Evolutionary conservation across 108 stramenopile genomes (phyloP), one percentile per base, ranked within the genome.

Genomic region (Nitzschia sp.): DNA sequence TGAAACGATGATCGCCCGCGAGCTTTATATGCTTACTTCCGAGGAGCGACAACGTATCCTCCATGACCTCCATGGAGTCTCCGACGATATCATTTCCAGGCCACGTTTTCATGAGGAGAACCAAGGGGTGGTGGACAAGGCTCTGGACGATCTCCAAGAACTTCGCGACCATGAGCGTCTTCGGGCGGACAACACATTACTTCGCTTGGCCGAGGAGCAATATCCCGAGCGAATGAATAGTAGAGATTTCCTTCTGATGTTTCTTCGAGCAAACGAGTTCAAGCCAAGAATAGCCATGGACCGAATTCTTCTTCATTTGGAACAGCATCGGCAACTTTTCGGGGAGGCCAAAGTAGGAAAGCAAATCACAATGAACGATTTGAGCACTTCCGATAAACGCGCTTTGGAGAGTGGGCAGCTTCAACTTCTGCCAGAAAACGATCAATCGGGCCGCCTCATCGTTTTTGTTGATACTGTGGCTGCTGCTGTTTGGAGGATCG

Each of bases 21-120:
- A n/a, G n/a, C n/a, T n/a, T n/a, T n/a, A n/a, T n/a, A n/a, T n/a
- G n/a, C n/a, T n/a, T n/a, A 33, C 66, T 2, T 31, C 29, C 8
- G 11, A 54, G 21, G 64, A 73, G 35, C 25, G 72, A 15, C 42
- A 73, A 23, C 3, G 33, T 25, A 42, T 65, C 17, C 34, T 59
- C 13, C 48, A 73, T 29, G 64, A 73, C 26, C 15, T 73, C n/a
- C 64, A 73, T 34, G 72, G 72, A 6, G 38, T 73, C 0, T 19
- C 26, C n/a, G 13, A 36, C 13, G 29, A 25, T 23, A 32, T 36
- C n/a, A n/a, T 23, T n/a, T n/a, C n/a, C n/a, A n/a, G n/a, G n/a
- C n/a, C n/a, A n/a, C n/a, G n/a, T n/a, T n/a, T n/a, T n/a, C n/a
- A n/a, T n/a, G n/a, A n/a, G n/a, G n/a, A n/a, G n/a, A n/a, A n/a